Conservation (phyloP, 2,329 filamentous ascomycete genomes). For the Aspergillus sp. region DNA sequence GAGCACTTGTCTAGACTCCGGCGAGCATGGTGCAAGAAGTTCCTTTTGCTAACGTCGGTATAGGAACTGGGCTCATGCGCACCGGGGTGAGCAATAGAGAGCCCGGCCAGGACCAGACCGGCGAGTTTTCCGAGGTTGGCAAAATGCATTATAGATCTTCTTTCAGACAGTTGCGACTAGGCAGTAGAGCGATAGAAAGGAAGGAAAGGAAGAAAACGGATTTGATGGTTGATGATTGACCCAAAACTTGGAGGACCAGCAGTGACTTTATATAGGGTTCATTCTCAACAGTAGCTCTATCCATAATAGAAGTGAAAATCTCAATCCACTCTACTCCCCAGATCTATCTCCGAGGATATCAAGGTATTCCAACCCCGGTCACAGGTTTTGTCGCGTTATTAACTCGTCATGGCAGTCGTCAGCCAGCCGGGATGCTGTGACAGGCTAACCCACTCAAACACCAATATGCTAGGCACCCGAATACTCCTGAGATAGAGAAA, state of each 20-base stretch:
- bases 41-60: slow-evolving; percentile 7
- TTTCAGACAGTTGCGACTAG: too few relatives aligned
- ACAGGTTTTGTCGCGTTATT: neutral
- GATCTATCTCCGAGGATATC: neutral
- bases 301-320: neutral
- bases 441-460: neutral
- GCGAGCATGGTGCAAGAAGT: slow-evolving; percentile 15
- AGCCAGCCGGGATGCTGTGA: neutral
- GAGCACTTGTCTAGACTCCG: slow-evolving; percentile 23
- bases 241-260: neutral
- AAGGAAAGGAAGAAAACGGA: neutral
- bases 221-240: neutral
- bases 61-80: slow-evolving; percentile 19
- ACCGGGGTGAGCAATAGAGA: slow-evolving; percentile 20
- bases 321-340: neutral
- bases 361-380: neutral
- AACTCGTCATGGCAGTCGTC: neutral
- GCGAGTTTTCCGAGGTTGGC: neutral
- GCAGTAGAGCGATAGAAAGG: neutral
- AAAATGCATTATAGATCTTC: neutral
- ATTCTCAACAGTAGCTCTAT: neutral
- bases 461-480: too few relatives aligned
- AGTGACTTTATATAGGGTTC: neutral
- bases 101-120: slow-evolving; percentile 6
- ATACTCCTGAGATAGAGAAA: neutral